Conservation (phyloP, 2,329 filamentous ascomycete species). For the Fusarium sp. region DNA sequence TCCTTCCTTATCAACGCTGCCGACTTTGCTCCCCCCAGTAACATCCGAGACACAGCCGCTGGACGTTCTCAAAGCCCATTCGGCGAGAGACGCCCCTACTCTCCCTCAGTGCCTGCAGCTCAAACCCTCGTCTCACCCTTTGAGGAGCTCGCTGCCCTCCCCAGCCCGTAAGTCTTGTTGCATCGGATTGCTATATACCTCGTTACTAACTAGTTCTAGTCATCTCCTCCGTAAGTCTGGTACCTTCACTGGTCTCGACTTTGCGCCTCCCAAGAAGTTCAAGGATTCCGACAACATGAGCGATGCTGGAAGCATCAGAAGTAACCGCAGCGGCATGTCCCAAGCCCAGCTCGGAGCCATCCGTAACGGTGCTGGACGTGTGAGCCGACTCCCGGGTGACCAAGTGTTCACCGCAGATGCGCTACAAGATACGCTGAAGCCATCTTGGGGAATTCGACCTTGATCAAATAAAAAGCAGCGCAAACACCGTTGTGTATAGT, state of each 20-base stretch:
- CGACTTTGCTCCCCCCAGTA: conserved; percentile 87
- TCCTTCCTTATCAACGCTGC: conserved; percentile 75
- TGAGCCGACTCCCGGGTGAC: conserved; percentile 85
- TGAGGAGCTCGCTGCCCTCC: conserved; percentile 85
- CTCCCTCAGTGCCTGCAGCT: conserved; percentile 75
- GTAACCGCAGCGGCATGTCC: conserved; percentile 80
- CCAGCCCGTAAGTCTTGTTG: conserved; percentile 81
- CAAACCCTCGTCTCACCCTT: conserved; percentile 86
- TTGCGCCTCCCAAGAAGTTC: conserved; percentile 81
- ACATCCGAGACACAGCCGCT: conserved; percentile 72
- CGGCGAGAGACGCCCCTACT: conserved; percentile 77
- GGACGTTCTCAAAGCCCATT: conserved; percentile 75
- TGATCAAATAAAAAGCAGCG: conserved; percentile 44
- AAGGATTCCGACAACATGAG: conserved; percentile 70
- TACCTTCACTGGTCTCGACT: conserved; percentile 83
- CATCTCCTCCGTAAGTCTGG: conserved; percentile 80
- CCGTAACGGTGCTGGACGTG: conserved; percentile 83
- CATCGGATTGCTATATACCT: neutral
- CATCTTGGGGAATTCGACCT: conserved; percentile 66
- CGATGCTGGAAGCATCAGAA: conserved; percentile 72
- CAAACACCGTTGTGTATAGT: conserved; percentile 6
- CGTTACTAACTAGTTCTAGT: conserved; percentile 55
- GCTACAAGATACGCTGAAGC: conserved; percentile 69
- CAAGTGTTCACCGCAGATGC: conserved; percentile 81
- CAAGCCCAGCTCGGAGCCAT: conserved; percentile 75